Evolutionary conservation across 2,329 filamentous ascomycete genomes (phyloP).

Genomic region (Teratosphaeria nubilosa): DNA sequence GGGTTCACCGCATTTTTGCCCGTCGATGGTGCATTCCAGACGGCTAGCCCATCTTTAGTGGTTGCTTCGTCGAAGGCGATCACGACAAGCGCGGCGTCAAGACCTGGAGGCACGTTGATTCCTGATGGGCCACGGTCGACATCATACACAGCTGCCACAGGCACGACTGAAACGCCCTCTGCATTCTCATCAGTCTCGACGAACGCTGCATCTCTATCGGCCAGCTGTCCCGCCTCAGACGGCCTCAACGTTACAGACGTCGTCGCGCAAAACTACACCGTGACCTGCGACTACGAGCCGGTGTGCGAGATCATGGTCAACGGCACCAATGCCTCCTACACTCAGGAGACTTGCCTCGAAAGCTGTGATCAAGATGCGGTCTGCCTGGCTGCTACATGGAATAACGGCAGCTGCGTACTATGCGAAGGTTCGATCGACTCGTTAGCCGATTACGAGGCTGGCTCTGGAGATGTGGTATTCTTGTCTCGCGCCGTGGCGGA

Average conservation of each 20-base stretch:
- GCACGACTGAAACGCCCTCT: conserved; percentile 4
- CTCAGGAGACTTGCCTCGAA: conserved; percentile 14
- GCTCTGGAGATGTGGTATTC: neutral
- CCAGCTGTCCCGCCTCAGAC: conserved; percentile 13
- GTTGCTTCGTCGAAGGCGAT: neutral
- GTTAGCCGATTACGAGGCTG: neutral
- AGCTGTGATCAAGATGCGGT: conserved; percentile 15
- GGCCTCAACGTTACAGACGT: conserved; percentile 11
- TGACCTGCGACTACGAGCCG: conserved; percentile 13
- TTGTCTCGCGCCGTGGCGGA: neutral
- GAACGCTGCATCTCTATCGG: neutral
- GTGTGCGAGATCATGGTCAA: conserved; percentile 11
- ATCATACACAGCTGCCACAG: neutral
- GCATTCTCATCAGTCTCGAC: conserved; percentile 1
- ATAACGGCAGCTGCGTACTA: conserved; percentile 9
- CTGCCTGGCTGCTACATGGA: conserved; percentile 16
- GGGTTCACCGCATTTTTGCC: conserved; percentile 19
- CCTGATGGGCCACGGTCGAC: neutral
- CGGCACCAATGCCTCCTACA: conserved; percentile 5
- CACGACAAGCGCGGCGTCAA: neutral
- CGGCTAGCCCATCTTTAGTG: neutral
- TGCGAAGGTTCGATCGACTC: conserved; percentile 14
- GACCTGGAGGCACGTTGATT: neutral
- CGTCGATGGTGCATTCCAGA: conserved; percentile 3
- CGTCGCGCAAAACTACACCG: conserved; percentile 16